Percentiles rank a stretch among this genome's conserved stretches.
These are phyloP conservation scores for Funneliformis mosseae DNA, from an alignment of 192 early-diverging fungal species.

Conservation along the genomic window DNA sequence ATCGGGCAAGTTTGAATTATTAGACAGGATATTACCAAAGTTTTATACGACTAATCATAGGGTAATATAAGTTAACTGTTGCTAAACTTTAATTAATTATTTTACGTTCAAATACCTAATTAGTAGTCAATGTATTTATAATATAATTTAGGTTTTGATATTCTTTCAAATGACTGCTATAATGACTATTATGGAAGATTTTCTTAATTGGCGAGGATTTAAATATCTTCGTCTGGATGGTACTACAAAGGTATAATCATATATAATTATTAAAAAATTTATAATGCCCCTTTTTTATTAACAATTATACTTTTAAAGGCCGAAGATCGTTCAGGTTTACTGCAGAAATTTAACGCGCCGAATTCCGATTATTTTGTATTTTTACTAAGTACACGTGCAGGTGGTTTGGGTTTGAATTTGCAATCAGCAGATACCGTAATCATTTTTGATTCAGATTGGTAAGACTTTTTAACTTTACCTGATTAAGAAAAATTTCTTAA, in stretches of 20 bases:
- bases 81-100: conserved; percentile 2
- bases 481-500: neutral
- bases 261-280: neutral
- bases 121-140: neutral
- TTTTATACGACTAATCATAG: conserved; percentile 79
- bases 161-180: conserved; percentile 89
- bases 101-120: neutral
- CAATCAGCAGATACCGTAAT: conserved; percentile 92
- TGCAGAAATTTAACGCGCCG: conserved; percentile 81
- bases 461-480: conserved; percentile 24
- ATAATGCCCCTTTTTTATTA: neutral
- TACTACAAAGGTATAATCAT: conserved; percentile 64
- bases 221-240: conserved; percentile 89
- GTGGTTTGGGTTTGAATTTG: conserved; percentile 64
- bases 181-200: conserved; percentile 98
- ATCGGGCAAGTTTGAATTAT: conserved; percentile 95
- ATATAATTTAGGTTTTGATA: conserved; percentile 59
- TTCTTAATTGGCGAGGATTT: conserved; percentile 72
- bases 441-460: conserved; percentile 98
- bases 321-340: conserved; percentile 79
- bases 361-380: conserved; percentile 86
- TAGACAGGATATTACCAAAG: conserved; percentile 96
- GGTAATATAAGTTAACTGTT: conserved; percentile 60
- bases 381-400: conserved; percentile 92
- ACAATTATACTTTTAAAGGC: conserved; percentile 40